Base-by-base conservation (phyloP, 2,329 filamentous ascomycete genomes). In the Exserohilum rostratum region DNA sequence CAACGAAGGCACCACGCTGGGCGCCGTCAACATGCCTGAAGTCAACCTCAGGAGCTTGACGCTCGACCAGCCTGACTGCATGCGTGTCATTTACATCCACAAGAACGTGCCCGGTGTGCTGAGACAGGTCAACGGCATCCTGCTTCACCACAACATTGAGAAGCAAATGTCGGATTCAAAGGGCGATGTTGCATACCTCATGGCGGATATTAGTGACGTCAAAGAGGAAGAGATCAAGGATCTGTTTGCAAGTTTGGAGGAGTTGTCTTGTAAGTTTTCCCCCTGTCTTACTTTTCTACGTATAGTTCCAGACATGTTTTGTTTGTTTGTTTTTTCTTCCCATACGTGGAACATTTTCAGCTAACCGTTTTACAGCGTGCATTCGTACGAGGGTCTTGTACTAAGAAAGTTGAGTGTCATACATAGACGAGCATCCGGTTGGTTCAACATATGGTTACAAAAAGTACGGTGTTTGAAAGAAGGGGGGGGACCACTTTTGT, bases 81-180 rank as follows among this genome's bases (percentile, higher is more conserved):
- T 93, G 50, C 89, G 95, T 82, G 85, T 98, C 61, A 93, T 98
- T 70, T 99, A 93, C 78, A 96, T 99, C 66, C 95, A 99, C 80
- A 90, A 89, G 77, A 99, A 99, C 78, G 87, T 98, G 18, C 95
- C 95, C 43, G 95, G 95, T 82, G 95, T 99, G 60, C 82, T 99
- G 76, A 86, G 92, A 71, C 91, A 89, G 80, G 95, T 99, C 64
- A 99, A 99, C 82, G 90, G 95, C 70, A 91, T 98, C 59, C 84
- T 99, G 43, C 90, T 90, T 38, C 88, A 96, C 70, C 93, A 99
- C 82, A 99, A 99, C 76, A 93, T 99, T 66, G 93, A 97, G 80
- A 98, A 98, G 83, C 95, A 99, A 79, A 98, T 96, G 81, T 95
- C 91, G 46, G 95, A 98, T 76, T 96, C 90, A 78, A 89, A 89